Percentiles rank a stretch among this genome's conserved stretches.
Evolutionary conservation across 1,284 basidiomycete species (phyloP).

Genomic region (Cutaneotrichosporon sp.): DNA sequence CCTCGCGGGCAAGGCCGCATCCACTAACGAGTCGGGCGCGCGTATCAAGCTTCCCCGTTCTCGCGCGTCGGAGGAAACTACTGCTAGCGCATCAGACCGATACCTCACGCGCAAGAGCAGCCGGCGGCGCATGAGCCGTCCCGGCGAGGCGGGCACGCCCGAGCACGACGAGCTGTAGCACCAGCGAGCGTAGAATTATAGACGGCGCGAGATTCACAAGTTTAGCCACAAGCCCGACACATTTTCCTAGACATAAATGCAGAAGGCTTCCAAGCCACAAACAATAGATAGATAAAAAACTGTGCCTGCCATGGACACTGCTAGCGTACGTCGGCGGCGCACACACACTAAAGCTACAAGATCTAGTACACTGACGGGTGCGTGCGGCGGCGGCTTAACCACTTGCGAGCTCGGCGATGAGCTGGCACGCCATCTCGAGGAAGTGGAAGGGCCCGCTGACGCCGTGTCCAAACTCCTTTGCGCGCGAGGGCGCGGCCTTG

Average conservation of each 20-base stretch:
- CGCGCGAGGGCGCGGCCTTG: not conserved
- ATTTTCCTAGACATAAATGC: no score
- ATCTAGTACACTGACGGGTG: not conserved
- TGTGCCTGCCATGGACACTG: no score
- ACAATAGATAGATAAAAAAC: no score
- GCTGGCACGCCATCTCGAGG: conserved; percentile 80
- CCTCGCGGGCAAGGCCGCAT: not conserved
- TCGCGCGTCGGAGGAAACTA: not conserved
- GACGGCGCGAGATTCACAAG: no score
- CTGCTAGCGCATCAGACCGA: not conserved
- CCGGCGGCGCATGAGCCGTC: not conserved
- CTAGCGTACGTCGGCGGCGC: no score
- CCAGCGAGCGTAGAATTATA: no score
- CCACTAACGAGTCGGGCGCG: not conserved
- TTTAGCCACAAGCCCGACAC: no score
- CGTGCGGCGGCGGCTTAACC: not conserved
- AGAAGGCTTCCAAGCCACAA: no score
- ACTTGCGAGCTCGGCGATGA: conserved; percentile 53
- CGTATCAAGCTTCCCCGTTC: not conserved
- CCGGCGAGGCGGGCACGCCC: not conserved
- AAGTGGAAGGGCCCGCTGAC: conserved; percentile 87
- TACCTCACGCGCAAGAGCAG: not conserved
- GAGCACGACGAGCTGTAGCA: not conserved
- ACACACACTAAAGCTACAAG: conserved; percentile 6
- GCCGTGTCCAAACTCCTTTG: conserved; percentile 45